Percentiles rank a stretch among this genome's conserved stretches.
Evolutionary conservation across 2,329 filamentous ascomycete species (phyloP).

Genomic region (Chaetomiaceae sp.): DNA sequence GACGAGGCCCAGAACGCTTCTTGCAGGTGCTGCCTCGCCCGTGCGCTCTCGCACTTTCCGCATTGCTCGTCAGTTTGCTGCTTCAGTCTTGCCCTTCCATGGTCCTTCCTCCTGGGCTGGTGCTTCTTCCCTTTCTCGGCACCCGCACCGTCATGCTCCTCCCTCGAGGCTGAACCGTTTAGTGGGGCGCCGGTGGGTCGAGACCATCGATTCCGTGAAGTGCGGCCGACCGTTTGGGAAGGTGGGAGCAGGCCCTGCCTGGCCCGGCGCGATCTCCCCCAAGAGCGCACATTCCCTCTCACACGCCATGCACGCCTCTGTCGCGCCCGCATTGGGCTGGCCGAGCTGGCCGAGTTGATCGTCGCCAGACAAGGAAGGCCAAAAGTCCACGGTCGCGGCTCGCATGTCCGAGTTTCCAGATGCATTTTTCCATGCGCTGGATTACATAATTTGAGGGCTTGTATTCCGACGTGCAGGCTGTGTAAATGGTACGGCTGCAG

Average conservation of each 20-base stretch:
- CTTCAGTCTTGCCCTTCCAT: not conserved
- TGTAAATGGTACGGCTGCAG: not conserved
- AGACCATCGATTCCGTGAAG: constrained; percentile 9
- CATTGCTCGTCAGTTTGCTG: not conserved
- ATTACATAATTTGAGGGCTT: too few relatives aligned
- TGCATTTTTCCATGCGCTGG: too few relatives aligned
- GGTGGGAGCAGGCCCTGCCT: constrained; percentile 13
- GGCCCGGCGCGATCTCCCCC: constrained; percentile 10
- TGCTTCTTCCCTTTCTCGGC: constrained; percentile 5
- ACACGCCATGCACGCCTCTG: not conserved
- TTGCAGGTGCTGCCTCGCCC: not conserved
- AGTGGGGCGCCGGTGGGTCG: constrained; percentile 12
- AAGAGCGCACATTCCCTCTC: constrained; percentile 5
- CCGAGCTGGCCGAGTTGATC: constrained; percentile 10
- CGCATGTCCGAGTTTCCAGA: not conserved
- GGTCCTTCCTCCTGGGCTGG: not conserved
- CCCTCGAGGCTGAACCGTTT: constrained; percentile 13
- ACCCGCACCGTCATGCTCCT: constrained; percentile 1
- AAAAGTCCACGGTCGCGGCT: not conserved
- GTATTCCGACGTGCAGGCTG: too few relatives aligned
- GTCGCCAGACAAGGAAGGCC: constrained; percentile 17
- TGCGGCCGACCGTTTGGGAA: constrained; percentile 16
- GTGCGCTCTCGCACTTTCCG: not conserved
- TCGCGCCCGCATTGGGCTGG: constrained; percentile 3
- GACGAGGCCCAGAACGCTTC: not conserved